Conservation (phyloP, 495 filamentous ascomycete genomes). For the Diplogelasinospora grovesii region DNA sequence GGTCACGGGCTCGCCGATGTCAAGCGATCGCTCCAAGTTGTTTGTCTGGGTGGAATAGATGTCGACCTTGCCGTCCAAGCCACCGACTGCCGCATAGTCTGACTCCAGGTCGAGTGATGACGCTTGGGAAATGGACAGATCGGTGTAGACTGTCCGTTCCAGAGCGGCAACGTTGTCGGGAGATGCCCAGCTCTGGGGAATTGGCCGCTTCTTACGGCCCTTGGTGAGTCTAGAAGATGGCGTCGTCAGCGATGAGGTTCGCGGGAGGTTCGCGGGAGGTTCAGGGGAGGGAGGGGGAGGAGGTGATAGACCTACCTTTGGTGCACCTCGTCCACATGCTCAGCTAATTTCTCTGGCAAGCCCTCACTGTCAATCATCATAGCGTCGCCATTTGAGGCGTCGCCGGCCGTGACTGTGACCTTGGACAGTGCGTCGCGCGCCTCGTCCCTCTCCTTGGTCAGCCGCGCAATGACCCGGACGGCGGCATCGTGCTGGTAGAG, state of each 20-base stretch:
- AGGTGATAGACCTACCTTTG: constrained; percentile 51
- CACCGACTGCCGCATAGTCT: constrained; percentile 71
- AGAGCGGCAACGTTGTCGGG: constrained; percentile 65
- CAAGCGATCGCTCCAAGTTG: constrained; percentile 58
- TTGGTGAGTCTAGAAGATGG: constrained; percentile 60
- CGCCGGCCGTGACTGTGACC: constrained; percentile 58
- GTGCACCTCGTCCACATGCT: constrained; percentile 71
- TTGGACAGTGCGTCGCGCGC: constrained; percentile 86
- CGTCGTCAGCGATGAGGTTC: constrained; percentile 12
- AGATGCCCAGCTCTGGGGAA: constrained; percentile 81
- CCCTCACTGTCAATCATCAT: constrained; percentile 83
- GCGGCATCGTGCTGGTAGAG: constrained; percentile 97
- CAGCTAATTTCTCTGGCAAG: constrained; percentile 63
- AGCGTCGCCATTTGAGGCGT: constrained; percentile 60
- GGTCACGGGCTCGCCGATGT: constrained; percentile 64
- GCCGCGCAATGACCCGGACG: constrained; percentile 80
- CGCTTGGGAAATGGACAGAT: constrained; percentile 53
- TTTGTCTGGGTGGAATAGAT: constrained; percentile 73
- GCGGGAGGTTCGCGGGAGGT: neutral
- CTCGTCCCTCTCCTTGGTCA: constrained; percentile 86
- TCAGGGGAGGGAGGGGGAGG: neutral
- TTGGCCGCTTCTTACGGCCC: constrained; percentile 75
- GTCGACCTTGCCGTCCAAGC: constrained; percentile 66
- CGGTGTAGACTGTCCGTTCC: constrained; percentile 54
- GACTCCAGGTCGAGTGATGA: constrained; percentile 63